Evolutionary conservation across 345 rosid genomes (phyloP).

Genomic region (rapeseed (Brassica napus)): Da-Ae NC_063445.1:54772501-54773000

Average conservation of each 20-base stretch:
- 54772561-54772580: no score
- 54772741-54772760: constrained; percentile 69
- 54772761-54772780: constrained; percentile 42
- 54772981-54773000: not conserved
- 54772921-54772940: not conserved
- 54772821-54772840: not conserved
- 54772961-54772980: not conserved
- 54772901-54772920: not conserved
- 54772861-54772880: not conserved
- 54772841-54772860: not conserved
- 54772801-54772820: not conserved
- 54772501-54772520: no score
- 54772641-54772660: no score
- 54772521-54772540: no score
- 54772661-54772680: no score
- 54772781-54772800: not conserved
- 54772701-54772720: no score
- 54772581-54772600: no score
- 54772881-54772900: not conserved
- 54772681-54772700: no score
- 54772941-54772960: not conserved
- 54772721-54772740: no score
- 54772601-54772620: no score
- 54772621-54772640: no score
- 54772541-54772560: no score